These are phyloP conservation scores for Pythium guiyangense DNA, from an alignment of 352 stramenopile species.

Conservation along the genomic window DNA sequence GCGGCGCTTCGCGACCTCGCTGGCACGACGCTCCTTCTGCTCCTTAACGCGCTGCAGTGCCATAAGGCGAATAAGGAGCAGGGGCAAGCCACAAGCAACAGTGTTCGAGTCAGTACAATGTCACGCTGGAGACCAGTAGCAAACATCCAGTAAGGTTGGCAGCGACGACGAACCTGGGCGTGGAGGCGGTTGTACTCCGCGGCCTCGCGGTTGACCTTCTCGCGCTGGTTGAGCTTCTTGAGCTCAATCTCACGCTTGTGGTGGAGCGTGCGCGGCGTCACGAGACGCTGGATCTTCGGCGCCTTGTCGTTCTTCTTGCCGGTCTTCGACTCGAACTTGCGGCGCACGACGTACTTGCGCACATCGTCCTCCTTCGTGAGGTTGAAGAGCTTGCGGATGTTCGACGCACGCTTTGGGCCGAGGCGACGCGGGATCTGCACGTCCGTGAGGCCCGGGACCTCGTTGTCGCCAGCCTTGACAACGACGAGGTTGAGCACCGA, in stretches of 20 bases:
- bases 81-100: slow-evolving; percentile 37
- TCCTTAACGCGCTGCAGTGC: slow-evolving; percentile 97
- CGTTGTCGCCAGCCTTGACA: slow-evolving; percentile 95
- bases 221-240: slow-evolving; percentile 83
- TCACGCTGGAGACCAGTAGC: background rate
- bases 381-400: slow-evolving; percentile 99
- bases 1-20: slow-evolving; percentile 97
- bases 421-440: slow-evolving; percentile 95
- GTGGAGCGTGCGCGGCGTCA: slow-evolving; percentile 96
- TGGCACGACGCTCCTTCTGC: slow-evolving; percentile 97
- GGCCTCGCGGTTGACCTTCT: slow-evolving; percentile 92
- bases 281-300: slow-evolving; percentile 99
- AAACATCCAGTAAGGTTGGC: background rate
- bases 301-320: slow-evolving; percentile 98
- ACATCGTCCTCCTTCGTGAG: slow-evolving; percentile 99
- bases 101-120: slow-evolving; percentile 32
- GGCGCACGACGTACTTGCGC: slow-evolving; percentile 98
- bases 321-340: slow-evolving; percentile 99
- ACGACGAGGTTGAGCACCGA: slow-evolving; percentile 99
- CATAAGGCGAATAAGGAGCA: slow-evolving; percentile 93
- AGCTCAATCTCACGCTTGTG: slow-evolving; percentile 91
- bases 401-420: slow-evolving; percentile 99
- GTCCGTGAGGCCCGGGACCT: slow-evolving; percentile 97
- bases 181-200: slow-evolving; percentile 98
- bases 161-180: slow-evolving; percentile 66